Base-by-base conservation (phyloP, 805 yeast genomes). In the Myxozyma kluyveri region DNA sequence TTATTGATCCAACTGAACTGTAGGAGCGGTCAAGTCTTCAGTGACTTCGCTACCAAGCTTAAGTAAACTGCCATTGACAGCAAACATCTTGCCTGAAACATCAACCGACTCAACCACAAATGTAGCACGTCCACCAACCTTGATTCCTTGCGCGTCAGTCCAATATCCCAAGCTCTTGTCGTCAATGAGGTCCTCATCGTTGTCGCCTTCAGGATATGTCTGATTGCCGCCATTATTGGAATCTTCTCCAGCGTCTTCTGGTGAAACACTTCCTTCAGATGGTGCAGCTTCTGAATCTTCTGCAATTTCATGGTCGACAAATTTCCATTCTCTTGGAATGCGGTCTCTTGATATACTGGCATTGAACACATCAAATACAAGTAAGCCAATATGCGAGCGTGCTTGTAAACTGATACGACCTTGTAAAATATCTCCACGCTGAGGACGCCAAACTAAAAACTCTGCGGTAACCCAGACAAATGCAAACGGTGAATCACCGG, bases 401-500 rank as follows among this genome's bases (percentile, higher is more conserved):
- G 96, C 84, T 72, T 91, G 97, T 80, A 91, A 83, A 72, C 88
- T 88, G 49, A 85, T 78, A 74, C 82, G 78, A 10, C 99, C 99
- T 68, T 90, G 95, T 18, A 93, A 71, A 1, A 76, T 71, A 65
- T 93, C 97, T 3, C 95, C 96, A n/a, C 81, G 74, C 62, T 80
- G 80, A 3, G 99, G 99, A 63, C 78, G 81, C 98, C 99, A 93
- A 44, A 89, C 79, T 50, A 88, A 75, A 43, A 93, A 75, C 48
- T 88, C 93, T 6, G 85, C 95, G 3, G 80, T 72, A 42, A 88
- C 76, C 98, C 99, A 93, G 47, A 86, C 66, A 68, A 86, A 93
- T 26, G 91, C 78, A 67, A 90, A 91, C 22, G 99, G 97, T 21
- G 89, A 81, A 48, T 87, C 90, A 55, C 80, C 81, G 47, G 86